Evolutionary conservation across 306 rosid species (phyloP), one percentile per base, ranked within the genome.

Genomic region (Quercus bicolor): DNA sequence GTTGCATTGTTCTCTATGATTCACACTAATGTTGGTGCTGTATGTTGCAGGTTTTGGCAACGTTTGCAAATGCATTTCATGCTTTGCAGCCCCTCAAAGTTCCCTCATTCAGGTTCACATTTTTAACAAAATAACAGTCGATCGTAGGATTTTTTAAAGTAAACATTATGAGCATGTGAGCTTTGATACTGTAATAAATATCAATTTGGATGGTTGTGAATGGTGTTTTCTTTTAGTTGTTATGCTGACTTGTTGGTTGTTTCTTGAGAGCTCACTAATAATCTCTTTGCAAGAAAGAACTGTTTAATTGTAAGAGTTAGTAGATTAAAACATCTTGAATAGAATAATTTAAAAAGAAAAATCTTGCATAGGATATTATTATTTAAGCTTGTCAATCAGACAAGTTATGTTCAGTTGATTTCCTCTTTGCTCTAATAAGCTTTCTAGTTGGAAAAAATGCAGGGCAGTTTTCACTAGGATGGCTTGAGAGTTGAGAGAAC

Each of bases 71-170:
- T 81, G 92, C 98, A 79, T 96, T 91, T 83, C 97, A 96, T 89
- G 91, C 91, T 65, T 83, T 96, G 84, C 99, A 96, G 83, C 99
- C 98, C 70, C 96, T 93, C 77, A 90, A 91, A 80, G 91, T 96
- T 84, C 97, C 98, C 76, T 87, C 89, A 56, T 96, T 96, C 97
- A 96, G 99, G 98, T 96, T 74, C 64, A 77, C 26, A 78, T 76
- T 23, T 28, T 28, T 5, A 48, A 43, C 19, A 26, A 11, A 34
- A 51, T 80, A 55, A 40, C 37, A 24, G 60, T 59, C 31, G 77
- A 70, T 56, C 8, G 29, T 62, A 73, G 74, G 59, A 65, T 79
- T 68, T 53, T 56, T 37, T 73, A 31, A 45, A 68, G 61, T 75
- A 56, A 75, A 21, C 13, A 59, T 59, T 20, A 48, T 68, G 40